Conservation (phyloP, 2,329 filamentous ascomycete species). For the Talaromyces sp. region DNA sequence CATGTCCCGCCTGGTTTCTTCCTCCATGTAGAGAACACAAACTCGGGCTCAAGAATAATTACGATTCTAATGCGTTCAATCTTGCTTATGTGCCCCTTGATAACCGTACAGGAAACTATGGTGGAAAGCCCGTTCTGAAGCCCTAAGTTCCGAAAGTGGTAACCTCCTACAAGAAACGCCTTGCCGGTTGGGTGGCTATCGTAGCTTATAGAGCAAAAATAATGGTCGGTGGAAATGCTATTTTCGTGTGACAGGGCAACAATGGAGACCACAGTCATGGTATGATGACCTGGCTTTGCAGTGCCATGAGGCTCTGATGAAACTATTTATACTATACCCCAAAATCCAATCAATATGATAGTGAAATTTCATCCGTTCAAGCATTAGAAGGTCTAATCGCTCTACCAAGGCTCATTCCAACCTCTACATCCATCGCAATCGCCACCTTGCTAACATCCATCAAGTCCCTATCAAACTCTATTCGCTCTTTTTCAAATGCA, state of each 20-base stretch:
- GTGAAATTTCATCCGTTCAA: neutral
- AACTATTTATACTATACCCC: neutral
- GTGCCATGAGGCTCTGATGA: neutral
- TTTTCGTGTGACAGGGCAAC: constrained; percentile 8
- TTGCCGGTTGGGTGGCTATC: neutral
- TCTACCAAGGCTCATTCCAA: constrained; percentile 39
- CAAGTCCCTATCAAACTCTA: constrained; percentile 40
- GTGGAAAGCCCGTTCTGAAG: no score
- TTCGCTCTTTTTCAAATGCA: constrained; percentile 37
- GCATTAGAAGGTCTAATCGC: neutral
- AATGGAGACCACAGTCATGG: neutral
- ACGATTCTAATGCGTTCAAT: no score
- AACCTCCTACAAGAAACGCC: no score
- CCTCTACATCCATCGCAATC: constrained; percentile 38
- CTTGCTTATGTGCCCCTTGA: no score
- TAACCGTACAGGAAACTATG: no score
- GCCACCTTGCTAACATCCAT: constrained; percentile 29
- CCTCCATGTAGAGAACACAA: no score
- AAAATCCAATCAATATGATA: neutral
- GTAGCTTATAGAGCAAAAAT: neutral
- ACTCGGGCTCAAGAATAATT: no score
- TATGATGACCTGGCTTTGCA: constrained; percentile 2
- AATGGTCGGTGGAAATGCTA: neutral
- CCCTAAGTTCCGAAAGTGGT: no score
- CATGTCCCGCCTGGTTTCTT: neutral